A percentile compares a stretch with the other conserved stretches of the same genome.
Evolutionary conservation across 2,329 filamentous ascomycete species (phyloP).

Genomic region (Penicillium occitanis): DNA sequence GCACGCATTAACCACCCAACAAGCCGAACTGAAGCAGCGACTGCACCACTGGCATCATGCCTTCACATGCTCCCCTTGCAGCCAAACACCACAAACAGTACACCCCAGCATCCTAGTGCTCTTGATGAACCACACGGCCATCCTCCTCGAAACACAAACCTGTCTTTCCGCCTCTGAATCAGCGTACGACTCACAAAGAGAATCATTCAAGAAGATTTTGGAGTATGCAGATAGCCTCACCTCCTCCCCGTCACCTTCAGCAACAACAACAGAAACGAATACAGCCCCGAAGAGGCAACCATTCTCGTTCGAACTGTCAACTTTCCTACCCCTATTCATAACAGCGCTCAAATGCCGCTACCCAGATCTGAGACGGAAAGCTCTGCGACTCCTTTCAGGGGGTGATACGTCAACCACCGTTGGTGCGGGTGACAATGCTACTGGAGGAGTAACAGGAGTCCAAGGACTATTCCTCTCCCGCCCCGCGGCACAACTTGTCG

Average conservation of each 20-base stretch:
- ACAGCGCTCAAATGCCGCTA: not conserved
- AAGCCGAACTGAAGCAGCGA: not conserved
- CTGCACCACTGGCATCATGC: not conserved
- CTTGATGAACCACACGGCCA: not conserved
- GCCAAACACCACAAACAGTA: not conserved
- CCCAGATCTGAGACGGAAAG: not conserved
- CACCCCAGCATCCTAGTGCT: not conserved
- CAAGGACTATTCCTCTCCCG: not conserved
- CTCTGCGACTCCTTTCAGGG: not conserved
- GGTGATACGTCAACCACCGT: not conserved
- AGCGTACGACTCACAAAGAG: not conserved
- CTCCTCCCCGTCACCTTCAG: not conserved
- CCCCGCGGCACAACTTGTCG: not conserved
- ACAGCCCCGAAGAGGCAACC: not conserved
- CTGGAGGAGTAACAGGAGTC: not conserved
- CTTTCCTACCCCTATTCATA: not conserved
- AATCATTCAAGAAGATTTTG: not conserved
- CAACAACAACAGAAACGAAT: not conserved
- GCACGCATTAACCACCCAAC: not conserved
- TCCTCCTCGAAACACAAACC: not conserved
- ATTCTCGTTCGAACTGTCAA: not conserved
- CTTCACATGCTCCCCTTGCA: not conserved
- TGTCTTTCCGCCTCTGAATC: not conserved
- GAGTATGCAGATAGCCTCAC: not conserved
- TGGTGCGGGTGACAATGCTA: not conserved